Evolutionary conservation across 805 yeast genomes (phyloP), one percentile per base, ranked within the genome.

Genomic region (Yarrowia deformans): DNA sequence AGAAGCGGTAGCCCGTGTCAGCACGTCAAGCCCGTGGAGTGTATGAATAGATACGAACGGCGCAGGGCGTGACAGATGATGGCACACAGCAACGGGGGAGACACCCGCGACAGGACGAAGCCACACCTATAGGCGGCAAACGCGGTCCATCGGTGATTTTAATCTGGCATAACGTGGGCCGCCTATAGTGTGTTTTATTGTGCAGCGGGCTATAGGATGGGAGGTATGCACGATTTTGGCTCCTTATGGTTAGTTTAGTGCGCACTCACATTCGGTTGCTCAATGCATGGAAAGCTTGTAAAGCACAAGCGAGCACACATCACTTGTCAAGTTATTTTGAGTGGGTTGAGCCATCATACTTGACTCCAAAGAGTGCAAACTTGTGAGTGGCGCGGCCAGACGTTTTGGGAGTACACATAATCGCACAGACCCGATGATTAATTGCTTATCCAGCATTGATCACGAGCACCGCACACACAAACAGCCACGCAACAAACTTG

Each of bases 231-330:
- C 18, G 60, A 54, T 54, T 54, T 54, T 54, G 60, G 43, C 60
- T 54, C 60, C 60, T 37, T 54, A 54, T 39, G 60, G 60, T 39
- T 54, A 54, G 60, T 54, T 45, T 54, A 54, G 60, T 54, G 60
- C 60, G 35, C 60, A 54, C 63, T 40, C 63, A 40, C 63, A 40
- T 42, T 56, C 63, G 63, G 63, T 56, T 56, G 63, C 63, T 56
- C 63, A 56, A 56, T 56, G 48, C 48, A 42, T 42, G 48, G 63
- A 56, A 56, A 56, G 63, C 63, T 56, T 56, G 63, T 56, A 45
- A 48, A 40, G 48, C 48, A 40, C 63, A 40, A 56, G 63, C 63
- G 63, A 56, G 48, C 39, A 4, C 29, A 23, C 29, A 23, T 23
- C 29, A 54, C 45, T 37, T 35, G 43, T 52, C 40, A 35, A 52